Conservation (phyloP, 176 grass and related monocot species). For the Musa schizocarpa region DNA sequence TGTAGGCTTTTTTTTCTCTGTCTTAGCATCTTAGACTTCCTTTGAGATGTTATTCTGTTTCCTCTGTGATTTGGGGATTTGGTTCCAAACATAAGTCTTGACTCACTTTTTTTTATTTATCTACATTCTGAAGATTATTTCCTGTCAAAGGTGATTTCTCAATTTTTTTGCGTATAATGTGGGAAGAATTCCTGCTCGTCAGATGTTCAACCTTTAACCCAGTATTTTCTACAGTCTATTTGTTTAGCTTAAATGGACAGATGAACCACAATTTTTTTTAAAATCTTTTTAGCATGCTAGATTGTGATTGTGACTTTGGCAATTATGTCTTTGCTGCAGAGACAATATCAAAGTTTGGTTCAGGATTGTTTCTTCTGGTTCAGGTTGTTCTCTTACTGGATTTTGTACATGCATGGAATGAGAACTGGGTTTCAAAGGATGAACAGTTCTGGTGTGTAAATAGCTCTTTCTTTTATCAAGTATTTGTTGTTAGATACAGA, state of each 20-base stretch:
- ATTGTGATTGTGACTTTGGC: neutral
- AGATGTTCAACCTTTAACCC: too few species aligned
- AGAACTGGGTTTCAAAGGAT: slow-evolving; percentile 93
- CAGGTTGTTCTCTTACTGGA: slow-evolving; percentile 96
- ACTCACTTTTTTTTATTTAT: too few species aligned
- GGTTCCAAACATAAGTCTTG: too few species aligned
- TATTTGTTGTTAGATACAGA: neutral
- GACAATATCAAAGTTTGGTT: slow-evolving; percentile 90
- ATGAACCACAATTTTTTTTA: neutral
- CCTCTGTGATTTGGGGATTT: too few species aligned
- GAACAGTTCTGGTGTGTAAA: slow-evolving; percentile 78
- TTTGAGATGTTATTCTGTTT: too few species aligned
- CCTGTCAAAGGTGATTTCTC: too few species aligned
- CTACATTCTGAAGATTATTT: too few species aligned
- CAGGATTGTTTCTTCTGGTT: slow-evolving; percentile 92
- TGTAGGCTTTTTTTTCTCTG: neutral
- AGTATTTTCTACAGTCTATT: too few species aligned
- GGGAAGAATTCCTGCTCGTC: too few species aligned
- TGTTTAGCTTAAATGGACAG: neutral
- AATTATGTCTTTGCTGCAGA: slow-evolving; percentile 46
- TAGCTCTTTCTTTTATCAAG: neutral
- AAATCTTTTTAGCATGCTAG: neutral
- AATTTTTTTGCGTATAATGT: too few species aligned
- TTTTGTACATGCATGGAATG: slow-evolving; percentile 96
- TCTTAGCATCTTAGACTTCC: neutral